phyloP scores from a whole-genome alignment of 139 green algal species.

The Chlamydomonas sp. region DNA sequence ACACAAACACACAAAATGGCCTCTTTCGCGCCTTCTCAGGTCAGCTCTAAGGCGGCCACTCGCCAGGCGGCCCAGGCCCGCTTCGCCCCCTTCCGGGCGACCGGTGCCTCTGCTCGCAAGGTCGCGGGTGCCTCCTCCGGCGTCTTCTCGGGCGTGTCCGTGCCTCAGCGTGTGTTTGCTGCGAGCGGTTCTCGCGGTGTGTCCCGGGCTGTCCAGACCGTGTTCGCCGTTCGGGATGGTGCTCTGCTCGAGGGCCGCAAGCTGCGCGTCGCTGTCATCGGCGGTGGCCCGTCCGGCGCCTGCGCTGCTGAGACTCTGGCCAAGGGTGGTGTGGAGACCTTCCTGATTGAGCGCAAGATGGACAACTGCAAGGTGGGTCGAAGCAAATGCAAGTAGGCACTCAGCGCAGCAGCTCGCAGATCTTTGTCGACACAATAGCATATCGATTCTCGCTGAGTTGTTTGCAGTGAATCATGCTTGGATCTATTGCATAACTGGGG shows the following conservation, averaged over 20 bases:
- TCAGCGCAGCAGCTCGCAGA: no score
- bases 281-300: conserved; percentile 93
- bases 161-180: conserved; percentile 25
- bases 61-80: conserved; percentile 26
- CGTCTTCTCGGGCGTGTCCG: conserved; percentile 5
- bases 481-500: no score
- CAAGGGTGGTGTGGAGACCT: conserved; percentile 93
- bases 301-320: conserved; percentile 97
- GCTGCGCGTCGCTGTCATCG: conserved; percentile 94
- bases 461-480: no score
- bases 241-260: conserved; percentile 75
- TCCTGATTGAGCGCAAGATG: conserved; percentile 97
- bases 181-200: conserved; percentile 17
- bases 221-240: conserved; percentile 76
- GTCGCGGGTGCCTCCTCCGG: not conserved
- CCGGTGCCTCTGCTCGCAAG: conserved; percentile 1
- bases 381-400: no score
- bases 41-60: conserved; percentile 14
- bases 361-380: conserved; percentile 96
- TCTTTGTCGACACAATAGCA: no score
- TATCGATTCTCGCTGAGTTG: no score
- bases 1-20: no score
- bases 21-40: not conserved
- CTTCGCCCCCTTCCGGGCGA: conserved; percentile 32
- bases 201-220: conserved; percentile 31